Percentiles rank a stretch among this genome's conserved stretches.
Conservation (phyloP, 192 early-diverging fungal genomes). For the Coemansia sp. region DNA sequence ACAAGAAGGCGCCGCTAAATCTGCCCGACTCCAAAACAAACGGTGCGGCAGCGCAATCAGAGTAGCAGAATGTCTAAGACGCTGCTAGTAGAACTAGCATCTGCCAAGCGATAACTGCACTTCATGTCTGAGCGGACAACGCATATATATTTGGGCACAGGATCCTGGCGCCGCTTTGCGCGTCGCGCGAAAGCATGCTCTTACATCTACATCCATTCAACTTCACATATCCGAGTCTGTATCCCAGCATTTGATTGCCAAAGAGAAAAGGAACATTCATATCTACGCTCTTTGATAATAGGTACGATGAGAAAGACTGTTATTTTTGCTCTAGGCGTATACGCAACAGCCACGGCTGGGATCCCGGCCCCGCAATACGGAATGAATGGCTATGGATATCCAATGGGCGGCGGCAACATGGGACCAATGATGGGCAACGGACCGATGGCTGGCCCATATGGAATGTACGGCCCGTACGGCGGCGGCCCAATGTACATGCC, state of each 20-base stretch:
- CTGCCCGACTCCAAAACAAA: neutral
- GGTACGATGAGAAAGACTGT: neutral
- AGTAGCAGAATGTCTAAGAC: neutral
- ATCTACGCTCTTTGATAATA: neutral
- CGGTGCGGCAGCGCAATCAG: neutral
- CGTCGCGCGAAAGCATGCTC: neutral
- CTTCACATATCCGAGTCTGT: no score
- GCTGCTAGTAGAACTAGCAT: neutral
- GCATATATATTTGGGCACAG: neutral
- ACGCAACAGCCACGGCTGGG: conserved; percentile 11
- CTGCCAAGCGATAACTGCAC: no score
- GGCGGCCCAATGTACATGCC: conserved; percentile 29
- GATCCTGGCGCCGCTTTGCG: neutral
- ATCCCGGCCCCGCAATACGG: conserved; percentile 35
- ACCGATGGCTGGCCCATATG: conserved; percentile 17
- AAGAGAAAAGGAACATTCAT: no score
- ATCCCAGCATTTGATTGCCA: no score
- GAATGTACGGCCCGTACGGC: conserved; percentile 23
- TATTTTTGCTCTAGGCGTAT: conserved; percentile 6
- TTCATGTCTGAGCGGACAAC: no score
- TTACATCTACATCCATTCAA: no score
- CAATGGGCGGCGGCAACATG: conserved; percentile 20
- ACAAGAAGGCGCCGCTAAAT: neutral
- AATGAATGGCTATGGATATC: conserved; percentile 29
- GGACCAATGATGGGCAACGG: conserved; percentile 26